phyloP scores from a whole-genome alignment of 2,329 filamentous ascomycete species.

The Zalaria sp. region DNA sequence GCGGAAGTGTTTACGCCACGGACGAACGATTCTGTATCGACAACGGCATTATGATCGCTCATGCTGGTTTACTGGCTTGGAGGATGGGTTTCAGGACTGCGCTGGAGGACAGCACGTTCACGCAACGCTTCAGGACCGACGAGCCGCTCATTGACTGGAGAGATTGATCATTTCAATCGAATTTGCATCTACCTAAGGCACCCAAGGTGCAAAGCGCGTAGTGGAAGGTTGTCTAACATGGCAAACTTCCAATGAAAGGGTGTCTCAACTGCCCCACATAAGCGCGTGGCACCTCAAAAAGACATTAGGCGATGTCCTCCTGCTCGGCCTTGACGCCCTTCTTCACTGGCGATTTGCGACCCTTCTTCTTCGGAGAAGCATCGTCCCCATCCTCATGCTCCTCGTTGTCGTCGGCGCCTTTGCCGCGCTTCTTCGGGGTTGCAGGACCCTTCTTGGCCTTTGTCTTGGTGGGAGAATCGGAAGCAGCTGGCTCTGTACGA shows the following conservation, averaged over 20 bases:
- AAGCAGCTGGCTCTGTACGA: not conserved
- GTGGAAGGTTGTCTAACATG: too few relatives aligned
- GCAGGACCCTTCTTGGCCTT: not conserved
- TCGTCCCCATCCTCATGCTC: conserved; percentile 8
- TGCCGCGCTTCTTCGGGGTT: conserved; percentile 8
- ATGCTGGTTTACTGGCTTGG: conserved; percentile 79
- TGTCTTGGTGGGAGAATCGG: conserved; percentile 10
- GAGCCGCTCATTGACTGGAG: conserved; percentile 37
- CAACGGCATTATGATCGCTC: conserved; percentile 99
- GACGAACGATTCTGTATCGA: conserved; percentile 98
- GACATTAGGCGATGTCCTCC: conserved; percentile 1
- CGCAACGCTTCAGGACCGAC: conserved; percentile 36
- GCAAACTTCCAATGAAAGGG: not conserved
- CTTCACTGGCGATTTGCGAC: conserved; percentile 12
- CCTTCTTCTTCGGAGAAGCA: conserved; percentile 6
- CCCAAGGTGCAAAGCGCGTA: too few relatives aligned
- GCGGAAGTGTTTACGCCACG: conserved; percentile 83
- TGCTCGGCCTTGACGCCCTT: conserved; percentile 5
- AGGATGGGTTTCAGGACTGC: conserved; percentile 64
- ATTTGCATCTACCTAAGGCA: too few relatives aligned
- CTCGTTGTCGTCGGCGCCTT: conserved; percentile 10
- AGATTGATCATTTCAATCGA: conserved; percentile 16
- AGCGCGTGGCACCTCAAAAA: not conserved
- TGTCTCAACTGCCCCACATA: not conserved
- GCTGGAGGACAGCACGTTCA: conserved; percentile 64